Conservation (phyloP, 192 early-diverging fungal species). For the Linnemannia zychae region DNA sequence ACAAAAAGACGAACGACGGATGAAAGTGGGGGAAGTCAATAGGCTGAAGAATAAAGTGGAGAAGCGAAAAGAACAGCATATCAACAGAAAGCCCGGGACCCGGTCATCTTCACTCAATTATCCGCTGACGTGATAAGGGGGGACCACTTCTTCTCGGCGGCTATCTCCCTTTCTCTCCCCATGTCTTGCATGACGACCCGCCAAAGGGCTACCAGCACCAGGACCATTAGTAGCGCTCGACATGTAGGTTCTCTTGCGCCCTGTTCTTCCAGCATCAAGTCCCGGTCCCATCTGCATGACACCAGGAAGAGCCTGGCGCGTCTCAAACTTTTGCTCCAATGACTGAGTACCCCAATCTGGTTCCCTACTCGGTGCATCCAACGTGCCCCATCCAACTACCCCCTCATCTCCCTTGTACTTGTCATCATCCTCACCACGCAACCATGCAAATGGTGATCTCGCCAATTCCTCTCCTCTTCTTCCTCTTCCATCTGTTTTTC, state of each 20-base stretch:
- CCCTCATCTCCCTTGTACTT: not conserved
- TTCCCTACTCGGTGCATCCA: not conserved
- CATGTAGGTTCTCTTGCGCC: not conserved
- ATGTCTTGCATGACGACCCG: not conserved
- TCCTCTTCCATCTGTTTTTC: no score
- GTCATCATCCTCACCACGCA: not conserved
- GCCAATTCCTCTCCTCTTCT: not conserved
- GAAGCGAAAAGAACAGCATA: not conserved
- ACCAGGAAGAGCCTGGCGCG: not conserved
- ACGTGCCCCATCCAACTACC: not conserved
- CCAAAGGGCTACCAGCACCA: not conserved
- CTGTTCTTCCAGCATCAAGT: not conserved
- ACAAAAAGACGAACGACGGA: not conserved
- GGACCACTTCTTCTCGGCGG: not conserved
- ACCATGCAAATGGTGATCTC: not conserved
- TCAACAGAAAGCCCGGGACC: no score
- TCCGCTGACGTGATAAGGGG: not conserved
- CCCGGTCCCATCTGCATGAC: not conserved
- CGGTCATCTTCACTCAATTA: not conserved
- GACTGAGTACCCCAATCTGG: slow-evolving; percentile 1
- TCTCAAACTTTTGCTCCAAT: not conserved
- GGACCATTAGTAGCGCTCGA: not conserved
- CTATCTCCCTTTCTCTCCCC: not conserved
- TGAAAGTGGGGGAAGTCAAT: not conserved
- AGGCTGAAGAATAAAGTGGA: not conserved